These are phyloP conservation scores for Martiniozyma abietophila DNA, from an alignment of 805 yeast genomes.

Conservation along the genomic window DNA sequence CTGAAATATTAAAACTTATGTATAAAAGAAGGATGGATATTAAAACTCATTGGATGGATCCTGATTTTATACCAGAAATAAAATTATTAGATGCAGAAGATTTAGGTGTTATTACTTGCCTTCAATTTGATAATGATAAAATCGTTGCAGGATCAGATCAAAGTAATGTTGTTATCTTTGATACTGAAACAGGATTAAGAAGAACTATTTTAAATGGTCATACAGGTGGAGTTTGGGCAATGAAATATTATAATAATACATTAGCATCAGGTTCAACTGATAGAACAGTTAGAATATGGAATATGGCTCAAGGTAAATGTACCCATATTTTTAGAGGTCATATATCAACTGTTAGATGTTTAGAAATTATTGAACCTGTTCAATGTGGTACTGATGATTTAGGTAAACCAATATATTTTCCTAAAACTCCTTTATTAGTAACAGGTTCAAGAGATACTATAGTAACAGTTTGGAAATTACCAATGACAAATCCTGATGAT, in stretches of 20 bases:
- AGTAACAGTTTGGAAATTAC: constrained; percentile 70
- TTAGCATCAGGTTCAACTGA: constrained; percentile 93
- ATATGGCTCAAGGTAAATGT: constrained; percentile 72
- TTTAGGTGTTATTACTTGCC: constrained; percentile 80
- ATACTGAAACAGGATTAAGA: constrained; percentile 61
- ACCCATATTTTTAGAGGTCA: constrained; percentile 90
- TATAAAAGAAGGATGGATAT: constrained; percentile 53
- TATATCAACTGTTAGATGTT: constrained; percentile 85
- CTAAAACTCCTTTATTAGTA: constrained; percentile 58
- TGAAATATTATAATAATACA: constrained; percentile 75
- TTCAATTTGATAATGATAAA: constrained; percentile 85
- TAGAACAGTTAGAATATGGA: constrained; percentile 91
- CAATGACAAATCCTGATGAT: constrained; percentile 34
- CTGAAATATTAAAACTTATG: constrained; percentile 25
- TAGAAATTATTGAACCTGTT: constrained; percentile 69
- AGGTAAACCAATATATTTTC: constrained; percentile 48
- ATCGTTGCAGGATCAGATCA: constrained; percentile 93
- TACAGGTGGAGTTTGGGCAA: constrained; percentile 98
- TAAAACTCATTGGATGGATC: constrained; percentile 72
- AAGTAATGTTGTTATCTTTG: constrained; percentile 68
- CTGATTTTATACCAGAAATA: constrained; percentile 56
- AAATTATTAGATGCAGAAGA: constrained; percentile 60
- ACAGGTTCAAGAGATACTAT: constrained; percentile 85
- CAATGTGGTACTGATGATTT: constrained; percentile 52
- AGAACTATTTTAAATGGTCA: constrained; percentile 68